Evolutionary conservation across 2,329 filamentous ascomycete species (phyloP).

Genomic region (Tolypocladium endophyticum): DNA sequence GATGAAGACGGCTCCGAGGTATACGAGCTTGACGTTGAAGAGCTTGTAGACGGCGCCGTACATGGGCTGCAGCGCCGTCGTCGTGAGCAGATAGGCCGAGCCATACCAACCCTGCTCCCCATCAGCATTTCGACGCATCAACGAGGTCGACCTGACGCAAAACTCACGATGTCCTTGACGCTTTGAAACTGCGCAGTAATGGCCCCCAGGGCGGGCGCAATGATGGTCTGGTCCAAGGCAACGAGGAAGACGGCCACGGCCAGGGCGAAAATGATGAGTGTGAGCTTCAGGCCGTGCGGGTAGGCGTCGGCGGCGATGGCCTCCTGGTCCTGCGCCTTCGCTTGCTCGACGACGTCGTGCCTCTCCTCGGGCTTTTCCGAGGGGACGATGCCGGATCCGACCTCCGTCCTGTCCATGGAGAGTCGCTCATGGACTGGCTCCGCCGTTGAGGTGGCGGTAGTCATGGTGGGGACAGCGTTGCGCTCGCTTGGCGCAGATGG

Average conservation of each 20-base stretch:
- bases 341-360: slow-evolving; percentile 2
- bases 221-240: slow-evolving; percentile 40
- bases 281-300: slow-evolving; percentile 26
- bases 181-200: slow-evolving; percentile 35
- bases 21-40: slow-evolving; percentile 37
- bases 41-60: slow-evolving; percentile 39
- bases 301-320: slow-evolving; percentile 16
- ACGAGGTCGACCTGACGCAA: neutral
- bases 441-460: slow-evolving; percentile 4
- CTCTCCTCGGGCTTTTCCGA: slow-evolving; percentile 3
- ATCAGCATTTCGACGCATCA: neutral
- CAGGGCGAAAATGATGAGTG: slow-evolving; percentile 31
- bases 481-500: neutral
- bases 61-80: slow-evolving; percentile 37
- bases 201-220: slow-evolving; percentile 40
- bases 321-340: slow-evolving; percentile 5
- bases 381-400: slow-evolving; percentile 14
- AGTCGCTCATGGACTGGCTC: slow-evolving; percentile 9
- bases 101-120: slow-evolving; percentile 36
- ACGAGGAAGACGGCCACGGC: slow-evolving; percentile 38
- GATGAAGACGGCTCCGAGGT: slow-evolving; percentile 30
- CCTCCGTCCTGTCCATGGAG: slow-evolving; percentile 20
- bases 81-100: slow-evolving; percentile 36
- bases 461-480: slow-evolving; percentile 5
- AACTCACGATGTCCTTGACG: slow-evolving; percentile 31